phyloP scores from a whole-genome alignment of 2,329 filamentous ascomycete genomes.

The Alternaria sp. region DNA sequence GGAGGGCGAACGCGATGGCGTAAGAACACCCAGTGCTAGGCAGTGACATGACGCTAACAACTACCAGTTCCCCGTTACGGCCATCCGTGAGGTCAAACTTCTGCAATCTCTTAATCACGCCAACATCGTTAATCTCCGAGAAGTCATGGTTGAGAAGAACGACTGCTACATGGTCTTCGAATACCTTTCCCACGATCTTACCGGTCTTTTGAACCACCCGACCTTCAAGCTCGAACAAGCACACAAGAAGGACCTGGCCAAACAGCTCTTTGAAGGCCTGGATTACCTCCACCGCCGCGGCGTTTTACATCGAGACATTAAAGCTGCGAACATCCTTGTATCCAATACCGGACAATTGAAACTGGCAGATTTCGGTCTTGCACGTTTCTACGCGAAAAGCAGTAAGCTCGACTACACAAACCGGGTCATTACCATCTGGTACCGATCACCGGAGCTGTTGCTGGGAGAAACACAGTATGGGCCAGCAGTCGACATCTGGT shows the following conservation, averaged over 20 bases:
- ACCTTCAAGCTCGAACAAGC: conserved; percentile 82
- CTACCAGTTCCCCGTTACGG: conserved; percentile 77
- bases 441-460: conserved; percentile 90
- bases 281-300: conserved; percentile 92
- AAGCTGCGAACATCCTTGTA: conserved; percentile 95
- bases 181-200: conserved; percentile 94
- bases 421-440: conserved; percentile 99
- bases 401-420: conserved; percentile 96
- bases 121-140: conserved; percentile 82
- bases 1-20: conserved; percentile 87
- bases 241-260: conserved; percentile 91
- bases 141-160: conserved; percentile 98
- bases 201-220: conserved; percentile 92
- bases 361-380: conserved; percentile 93
- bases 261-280: conserved; percentile 90
- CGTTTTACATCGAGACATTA: conserved; percentile 97
- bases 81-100: conserved; percentile 88
- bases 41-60: conserved; percentile 29
- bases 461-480: conserved; percentile 96
- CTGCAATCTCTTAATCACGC: conserved; percentile 83
- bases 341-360: conserved; percentile 89
- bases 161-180: conserved; percentile 99
- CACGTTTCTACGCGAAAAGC: conserved; percentile 93
- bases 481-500: conserved; percentile 96
- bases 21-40: conserved; percentile 37